Evolutionary conservation across 2,329 filamentous ascomycete species (phyloP).

Genomic region (Microascus cirrosus): DNA sequence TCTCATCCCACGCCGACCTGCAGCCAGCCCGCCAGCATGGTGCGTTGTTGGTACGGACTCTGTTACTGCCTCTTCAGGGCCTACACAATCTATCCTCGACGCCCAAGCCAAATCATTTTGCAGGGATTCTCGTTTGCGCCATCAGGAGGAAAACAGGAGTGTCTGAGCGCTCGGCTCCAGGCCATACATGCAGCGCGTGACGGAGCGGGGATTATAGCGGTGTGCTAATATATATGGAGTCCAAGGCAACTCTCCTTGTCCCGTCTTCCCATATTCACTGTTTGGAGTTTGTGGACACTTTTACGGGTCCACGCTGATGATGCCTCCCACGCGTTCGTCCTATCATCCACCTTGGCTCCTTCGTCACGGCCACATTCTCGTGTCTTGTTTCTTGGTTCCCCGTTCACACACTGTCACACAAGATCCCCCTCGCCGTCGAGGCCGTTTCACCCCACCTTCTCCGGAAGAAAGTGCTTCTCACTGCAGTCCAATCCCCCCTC

Average conservation of each 20-base stretch:
- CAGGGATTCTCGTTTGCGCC: background rate
- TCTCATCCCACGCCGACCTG: background rate
- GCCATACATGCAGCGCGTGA: background rate
- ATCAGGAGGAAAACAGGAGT: background rate
- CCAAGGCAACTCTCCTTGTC: background rate
- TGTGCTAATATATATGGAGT: background rate
- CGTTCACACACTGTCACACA: background rate
- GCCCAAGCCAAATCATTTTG: background rate
- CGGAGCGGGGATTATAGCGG: background rate
- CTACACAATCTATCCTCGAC: background rate
- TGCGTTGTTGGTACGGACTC: background rate
- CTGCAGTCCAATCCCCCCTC: background rate
- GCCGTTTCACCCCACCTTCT: background rate
- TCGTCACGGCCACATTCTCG: background rate
- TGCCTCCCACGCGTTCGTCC: background rate
- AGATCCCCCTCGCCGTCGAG: background rate
- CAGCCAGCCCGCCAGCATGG: background rate
- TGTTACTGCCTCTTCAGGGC: background rate
- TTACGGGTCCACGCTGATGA: background rate
- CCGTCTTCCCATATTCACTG: background rate
- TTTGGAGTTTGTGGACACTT: background rate
- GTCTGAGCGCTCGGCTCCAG: background rate
- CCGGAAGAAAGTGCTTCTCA: background rate
- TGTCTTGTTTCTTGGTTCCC: background rate
- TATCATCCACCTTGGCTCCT: background rate